Base-by-base conservation (phyloP, 768 basidiomycete species). In the Leccinum sublutescens region DNA sequence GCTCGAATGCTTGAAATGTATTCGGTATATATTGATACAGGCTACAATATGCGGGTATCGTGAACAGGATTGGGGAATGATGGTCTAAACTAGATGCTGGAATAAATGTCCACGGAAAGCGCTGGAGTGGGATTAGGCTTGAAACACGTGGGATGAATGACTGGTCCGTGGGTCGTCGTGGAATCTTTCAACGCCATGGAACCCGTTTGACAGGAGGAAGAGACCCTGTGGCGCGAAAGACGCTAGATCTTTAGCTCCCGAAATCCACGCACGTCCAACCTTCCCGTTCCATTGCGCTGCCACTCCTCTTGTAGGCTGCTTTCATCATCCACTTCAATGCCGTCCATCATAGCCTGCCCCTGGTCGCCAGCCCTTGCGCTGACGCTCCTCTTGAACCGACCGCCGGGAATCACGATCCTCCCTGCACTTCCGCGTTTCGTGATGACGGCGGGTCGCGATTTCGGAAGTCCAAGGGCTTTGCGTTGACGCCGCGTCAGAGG, bases 231-330 rank as follows among this genome's bases (percentile, higher is more conserved):
- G 56, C 31, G 52, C 36, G 21, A 33, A 52, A 48, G 47, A 54
- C 50, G 50, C 66, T 75, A 85, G 61, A 91, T 91, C 81, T 82
- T 88, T 71, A 91, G 71, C 75, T 91, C 89, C 64, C 88, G 76
- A 72, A 91, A 91, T 55, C 89, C 89, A 55, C 89, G 78, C 55
- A 91, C 88, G 70, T 91, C 89, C 59, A 91, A 71, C 66, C 88
- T 76, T 53, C 88, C 89, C 33, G 83, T 81, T 62, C 88, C 88
- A 72, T 87, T 91, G 71, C 74, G 79, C 66, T 73, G 76, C 88
- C 89, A 90, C 68, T 81, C 83, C 5, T 70, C 77, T 14, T 73
- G 71, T 36, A 64, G 68, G 23, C 64, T 65, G 2, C 67, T 66
- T 50, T 74, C 77, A 17, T 76, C 74, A 31, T 73, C 78, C 17